A percentile compares a stretch with the other conserved stretches of the same genome.
phyloP scores from a whole-genome alignment of 2,329 filamentous ascomycete species.

The Paracorniculantispora psalliotae region DNA sequence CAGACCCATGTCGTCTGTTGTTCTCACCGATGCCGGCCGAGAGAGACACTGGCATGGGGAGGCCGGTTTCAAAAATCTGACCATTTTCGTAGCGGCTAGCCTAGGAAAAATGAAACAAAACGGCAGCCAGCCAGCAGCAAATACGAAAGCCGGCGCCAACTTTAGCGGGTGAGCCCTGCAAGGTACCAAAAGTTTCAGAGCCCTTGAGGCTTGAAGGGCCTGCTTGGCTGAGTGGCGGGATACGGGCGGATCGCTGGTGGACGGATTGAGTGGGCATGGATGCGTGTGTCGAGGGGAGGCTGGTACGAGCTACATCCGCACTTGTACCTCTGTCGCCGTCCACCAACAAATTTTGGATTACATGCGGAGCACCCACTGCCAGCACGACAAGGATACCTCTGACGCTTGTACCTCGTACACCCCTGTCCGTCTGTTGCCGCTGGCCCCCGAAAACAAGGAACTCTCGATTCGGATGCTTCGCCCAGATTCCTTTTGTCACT shows the following conservation, averaged over 20 bases:
- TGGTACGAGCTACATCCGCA: too few relatives aligned
- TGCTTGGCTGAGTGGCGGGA: not conserved
- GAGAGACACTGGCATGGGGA: not conserved
- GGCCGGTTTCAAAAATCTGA: not conserved
- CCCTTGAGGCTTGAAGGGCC: not conserved
- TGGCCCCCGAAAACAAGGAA: slow-evolving; percentile 10
- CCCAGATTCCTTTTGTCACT: slow-evolving; percentile 11
- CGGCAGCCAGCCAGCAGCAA: not conserved
- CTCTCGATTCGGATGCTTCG: slow-evolving; percentile 4
- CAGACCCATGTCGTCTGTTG: too few relatives aligned
- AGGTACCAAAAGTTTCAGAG: not conserved
- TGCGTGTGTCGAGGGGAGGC: not conserved
- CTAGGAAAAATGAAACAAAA: not conserved
- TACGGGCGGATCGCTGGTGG: not conserved
- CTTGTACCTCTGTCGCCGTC: too few relatives aligned
- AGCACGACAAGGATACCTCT: not conserved
- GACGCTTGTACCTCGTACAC: not conserved
- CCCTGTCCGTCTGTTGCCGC: slow-evolving; percentile 1
- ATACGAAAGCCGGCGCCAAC: not conserved
- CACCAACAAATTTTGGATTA: not conserved
- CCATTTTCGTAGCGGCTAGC: not conserved
- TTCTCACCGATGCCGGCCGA: too few relatives aligned
- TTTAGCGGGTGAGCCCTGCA: not conserved
- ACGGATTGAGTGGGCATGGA: not conserved
- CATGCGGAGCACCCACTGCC: too few relatives aligned